Conservation (phyloP, 805 yeast species). For the Candida sithepensis region DNA sequence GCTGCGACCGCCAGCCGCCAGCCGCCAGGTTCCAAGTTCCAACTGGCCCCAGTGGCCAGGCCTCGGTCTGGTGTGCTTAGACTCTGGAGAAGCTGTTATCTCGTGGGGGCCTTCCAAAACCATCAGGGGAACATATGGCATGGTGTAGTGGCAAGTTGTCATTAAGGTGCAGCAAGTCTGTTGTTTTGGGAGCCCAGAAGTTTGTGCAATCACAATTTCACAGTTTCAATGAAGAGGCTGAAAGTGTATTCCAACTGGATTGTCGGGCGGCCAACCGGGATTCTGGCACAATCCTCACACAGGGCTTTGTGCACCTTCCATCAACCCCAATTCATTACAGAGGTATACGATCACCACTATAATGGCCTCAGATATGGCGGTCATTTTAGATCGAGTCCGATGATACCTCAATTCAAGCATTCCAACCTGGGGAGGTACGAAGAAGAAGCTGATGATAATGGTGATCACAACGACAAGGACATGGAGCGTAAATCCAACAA, state of each 20-base stretch:
- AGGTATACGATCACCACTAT: too few species aligned
- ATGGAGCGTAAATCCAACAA: slow-evolving; percentile 22
- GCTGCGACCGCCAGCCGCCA: too few species aligned
- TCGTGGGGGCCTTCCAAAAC: too few species aligned
- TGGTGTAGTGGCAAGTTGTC: too few species aligned
- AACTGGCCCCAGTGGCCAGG: too few species aligned
- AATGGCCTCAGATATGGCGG: background rate
- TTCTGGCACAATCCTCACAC: background rate
- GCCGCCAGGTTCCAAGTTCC: too few species aligned
- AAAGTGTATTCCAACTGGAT: background rate
- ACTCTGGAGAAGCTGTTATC: too few species aligned
- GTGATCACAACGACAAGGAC: background rate
- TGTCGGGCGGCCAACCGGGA: background rate
- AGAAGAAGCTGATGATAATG: background rate
- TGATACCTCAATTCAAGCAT: background rate
- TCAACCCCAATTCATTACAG: background rate
- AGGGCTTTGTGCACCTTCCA: background rate
- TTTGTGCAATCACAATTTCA: too few species aligned
- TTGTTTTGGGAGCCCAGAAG: too few species aligned
- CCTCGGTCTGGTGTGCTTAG: too few species aligned
- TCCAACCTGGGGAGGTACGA: background rate
- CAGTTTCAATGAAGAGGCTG: background rate
- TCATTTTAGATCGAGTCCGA: background rate
- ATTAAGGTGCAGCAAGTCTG: background rate
- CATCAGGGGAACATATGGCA: too few species aligned